These are phyloP conservation scores for Fusarium oligoseptatum DNA, from an alignment of 2,329 filamentous ascomycete genomes.

Conservation along the genomic window DNA sequence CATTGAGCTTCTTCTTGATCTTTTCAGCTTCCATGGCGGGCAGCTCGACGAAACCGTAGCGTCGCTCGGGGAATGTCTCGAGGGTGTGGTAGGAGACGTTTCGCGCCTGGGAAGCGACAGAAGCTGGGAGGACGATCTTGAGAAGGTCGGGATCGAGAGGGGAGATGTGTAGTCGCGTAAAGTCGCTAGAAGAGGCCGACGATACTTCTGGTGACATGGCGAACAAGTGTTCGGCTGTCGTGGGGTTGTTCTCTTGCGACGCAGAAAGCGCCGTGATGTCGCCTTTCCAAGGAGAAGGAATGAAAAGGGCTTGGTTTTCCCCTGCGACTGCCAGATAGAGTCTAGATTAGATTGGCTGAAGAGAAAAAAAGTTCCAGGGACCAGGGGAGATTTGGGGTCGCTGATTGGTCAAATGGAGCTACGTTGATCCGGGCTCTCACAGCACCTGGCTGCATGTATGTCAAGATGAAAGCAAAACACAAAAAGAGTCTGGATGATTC, in stretches of 20 bases:
- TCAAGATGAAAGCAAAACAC: neutral
- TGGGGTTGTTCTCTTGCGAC: slow-evolving; percentile 34
- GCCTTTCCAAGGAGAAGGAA: slow-evolving; percentile 30
- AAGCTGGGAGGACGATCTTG: slow-evolving; percentile 76
- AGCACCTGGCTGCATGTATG: neutral
- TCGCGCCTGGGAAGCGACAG: slow-evolving; percentile 74
- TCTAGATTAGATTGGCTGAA: slow-evolving; percentile 1
- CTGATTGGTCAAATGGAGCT: slow-evolving; percentile 43
- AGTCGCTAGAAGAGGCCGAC: slow-evolving; percentile 42
- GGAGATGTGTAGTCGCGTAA: slow-evolving; percentile 80
- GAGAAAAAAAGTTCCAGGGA: slow-evolving; percentile 46
- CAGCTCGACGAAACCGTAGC: slow-evolving; percentile 91
- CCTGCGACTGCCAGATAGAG: slow-evolving; percentile 13
- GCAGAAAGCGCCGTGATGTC: slow-evolving; percentile 26
- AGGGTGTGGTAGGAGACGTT: slow-evolving; percentile 91
- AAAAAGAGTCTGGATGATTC: neutral
- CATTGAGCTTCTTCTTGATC: slow-evolving; percentile 90
- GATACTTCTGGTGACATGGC: slow-evolving; percentile 45
- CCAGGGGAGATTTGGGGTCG: neutral
- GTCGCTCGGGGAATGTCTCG: slow-evolving; percentile 89
- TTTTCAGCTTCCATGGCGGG: slow-evolving; percentile 88
- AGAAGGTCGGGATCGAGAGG: slow-evolving; percentile 84
- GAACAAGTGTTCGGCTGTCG: slow-evolving; percentile 21
- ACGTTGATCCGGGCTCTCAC: slow-evolving; percentile 43
- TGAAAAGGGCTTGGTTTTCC: slow-evolving; percentile 7